Base-by-base conservation (phyloP, 106 monocot genomes). In the Dioscorea zingiberensis region DNA sequence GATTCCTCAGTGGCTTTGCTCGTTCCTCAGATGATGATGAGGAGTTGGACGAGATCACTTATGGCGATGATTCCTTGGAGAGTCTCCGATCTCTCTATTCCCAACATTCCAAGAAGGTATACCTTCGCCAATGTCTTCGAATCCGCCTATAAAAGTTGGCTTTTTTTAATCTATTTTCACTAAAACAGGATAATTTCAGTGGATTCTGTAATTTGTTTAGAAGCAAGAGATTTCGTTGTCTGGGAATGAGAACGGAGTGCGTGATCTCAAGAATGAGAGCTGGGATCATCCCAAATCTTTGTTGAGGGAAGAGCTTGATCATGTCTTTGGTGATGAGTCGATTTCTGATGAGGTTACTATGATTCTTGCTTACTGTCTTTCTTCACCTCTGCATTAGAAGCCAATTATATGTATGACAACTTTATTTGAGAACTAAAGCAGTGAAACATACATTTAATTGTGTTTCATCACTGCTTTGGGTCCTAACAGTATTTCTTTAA, bases 261-360 rank as follows among this genome's bases (percentile, higher is more conserved):
- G 32, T 61, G 26, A 13, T 7, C 18, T 51, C 15, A 26, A 61
- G 49, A 58, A 27, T 61, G 49, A 22, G 60, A 24, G 16, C n/a
- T 1, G 28, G 28, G 30, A 28, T 27, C 47, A 25, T 21, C 12
- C 23, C 48, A 68, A 15, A 11, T 21, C 66, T 56, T 32, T 17
- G 25, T 22, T 61, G 44, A 68, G 27, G 55, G 56, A 44, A 29
- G 67, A 78, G 24, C 59, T 56, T 11, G 60, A 25, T 30, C 30
- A 25, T 61, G 60, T 60, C 51, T 68, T 64, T 66, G 47, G 13
- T 61, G 71, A 79, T 44, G 83, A 83, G 32, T 78, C 83, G 58
- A 83, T 83, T 51, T 83, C 83, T 25, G 83, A 83, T 51, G 78
- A 83, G 83, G 83, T 79, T 64, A 25, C 16, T 13, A 22, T 4